Base-by-base conservation (phyloP, 345 rosid genomes). In the Aegle marmelos region DNA sequence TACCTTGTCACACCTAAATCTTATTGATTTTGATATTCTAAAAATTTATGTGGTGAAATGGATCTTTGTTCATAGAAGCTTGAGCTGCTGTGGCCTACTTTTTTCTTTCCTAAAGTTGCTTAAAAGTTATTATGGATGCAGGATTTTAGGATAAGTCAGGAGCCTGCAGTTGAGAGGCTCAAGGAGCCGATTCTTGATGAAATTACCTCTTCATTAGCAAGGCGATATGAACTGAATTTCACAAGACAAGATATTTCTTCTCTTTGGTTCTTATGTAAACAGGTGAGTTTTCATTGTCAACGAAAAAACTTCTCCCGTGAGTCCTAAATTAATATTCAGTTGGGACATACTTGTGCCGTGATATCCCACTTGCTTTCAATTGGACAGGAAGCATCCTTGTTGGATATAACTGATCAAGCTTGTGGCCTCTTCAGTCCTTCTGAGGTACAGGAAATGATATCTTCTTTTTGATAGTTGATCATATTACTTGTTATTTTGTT, bases 261-360 rank as follows among this genome's bases (percentile, higher is more conserved):
- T 83, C 92, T 96, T 50, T 96, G 99, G 97, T 92, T 94, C 86
- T 83, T 96, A 45, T 96, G 98, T 82, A 92, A 94, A 85, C 97
- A 94, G 97, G 99, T 90, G 69, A 60, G 28, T 61, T 59, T 57
- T 68, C 27, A 60, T 79, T 34, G 36, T 24, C 33, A 27, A 36
- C 74, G 50, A 65, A 67, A 9, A 4, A 34, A 65, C 39, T 13
- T 57, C n/a, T 62, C 16, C 30, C 61, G 27, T 7, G 41, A 68
- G 53, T 57, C 22, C 22, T 31, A 34, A 75, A 72, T 53, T 30
- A 11, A 33, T 62, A 19, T 59, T 63, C 61, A 54, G 68, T 75
- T 59, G 41, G 54, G 9, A 24, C n/a, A 11, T 75, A 19, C 36
- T 31, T 76, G 2, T 39, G 3, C 57, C 69, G 13, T 58, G 27